Evolutionary conservation across 345 rosid genomes (phyloP).

Genomic region (Salix purpurea): DNA sequence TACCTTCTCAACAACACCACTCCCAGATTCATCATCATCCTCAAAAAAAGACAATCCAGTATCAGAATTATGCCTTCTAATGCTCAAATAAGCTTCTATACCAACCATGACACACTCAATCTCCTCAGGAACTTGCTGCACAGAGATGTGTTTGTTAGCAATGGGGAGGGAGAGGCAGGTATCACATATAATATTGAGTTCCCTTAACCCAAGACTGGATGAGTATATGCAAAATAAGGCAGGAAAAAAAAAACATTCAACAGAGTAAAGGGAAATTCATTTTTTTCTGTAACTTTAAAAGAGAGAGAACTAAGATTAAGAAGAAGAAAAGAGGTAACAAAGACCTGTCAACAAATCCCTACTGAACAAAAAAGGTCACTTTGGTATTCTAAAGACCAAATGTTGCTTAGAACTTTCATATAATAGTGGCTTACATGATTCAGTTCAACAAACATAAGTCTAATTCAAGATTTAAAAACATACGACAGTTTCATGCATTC

Average conservation of each 20-base stretch:
- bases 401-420: neutral
- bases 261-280: neutral
- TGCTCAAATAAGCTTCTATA: slow-evolving; percentile 89
- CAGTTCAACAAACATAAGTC: neutral
- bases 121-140: slow-evolving; percentile 97
- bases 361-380: neutral
- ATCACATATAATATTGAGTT: neutral
- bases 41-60: slow-evolving; percentile 65
- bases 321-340: neutral
- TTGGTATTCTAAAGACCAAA: neutral
- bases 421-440: neutral
- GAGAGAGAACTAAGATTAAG: neutral
- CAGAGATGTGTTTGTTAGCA: slow-evolving; percentile 1
- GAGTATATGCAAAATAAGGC: neutral
- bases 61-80: slow-evolving; percentile 64
- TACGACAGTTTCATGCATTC: neutral
- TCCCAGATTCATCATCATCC: slow-evolving; percentile 50
- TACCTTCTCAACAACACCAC: slow-evolving; percentile 56
- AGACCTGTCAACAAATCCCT: neutral
- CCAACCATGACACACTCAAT: slow-evolving; percentile 91
- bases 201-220: neutral
- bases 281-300: neutral
- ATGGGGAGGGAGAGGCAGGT: neutral
- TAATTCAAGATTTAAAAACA: neutral
- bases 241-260: neutral